phyloP scores from a whole-genome alignment of 1,139 yeast genomes.

The Meyerozyma athensensis region DNA sequence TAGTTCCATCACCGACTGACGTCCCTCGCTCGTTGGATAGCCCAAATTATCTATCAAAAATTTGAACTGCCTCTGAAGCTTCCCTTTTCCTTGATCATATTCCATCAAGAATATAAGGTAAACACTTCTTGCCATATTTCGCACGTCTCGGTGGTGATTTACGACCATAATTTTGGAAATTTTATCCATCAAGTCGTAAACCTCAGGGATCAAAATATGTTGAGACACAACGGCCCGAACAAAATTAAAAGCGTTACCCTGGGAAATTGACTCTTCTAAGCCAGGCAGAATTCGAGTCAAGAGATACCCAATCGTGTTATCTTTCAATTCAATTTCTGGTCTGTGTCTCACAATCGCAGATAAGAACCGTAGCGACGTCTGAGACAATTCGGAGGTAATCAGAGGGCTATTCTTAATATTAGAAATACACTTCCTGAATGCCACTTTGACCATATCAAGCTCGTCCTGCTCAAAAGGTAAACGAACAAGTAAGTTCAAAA shows the following conservation, averaged over 20 bases:
- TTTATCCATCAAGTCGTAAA: conserved; percentile 83
- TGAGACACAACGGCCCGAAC: conserved; percentile 69
- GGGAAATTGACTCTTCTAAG: conserved; percentile 84
- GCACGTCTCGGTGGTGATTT: conserved; percentile 75
- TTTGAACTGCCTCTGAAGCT: conserved; percentile 77
- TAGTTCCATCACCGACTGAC: conserved; percentile 88
- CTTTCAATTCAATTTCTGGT: conserved; percentile 61
- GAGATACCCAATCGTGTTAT: conserved; percentile 69
- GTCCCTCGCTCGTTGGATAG: conserved; percentile 83
- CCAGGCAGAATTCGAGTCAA: conserved; percentile 80
- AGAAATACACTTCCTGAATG: conserved; percentile 60
- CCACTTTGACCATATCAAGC: conserved; percentile 48
- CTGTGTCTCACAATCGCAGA: conserved; percentile 71
- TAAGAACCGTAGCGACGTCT: conserved; percentile 69
- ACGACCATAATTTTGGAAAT: conserved; percentile 86
- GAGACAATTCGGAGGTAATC: conserved; percentile 80
- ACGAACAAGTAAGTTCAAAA: conserved; percentile 56
- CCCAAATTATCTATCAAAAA: conserved; percentile 77
- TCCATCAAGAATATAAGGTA: conserved; percentile 88
- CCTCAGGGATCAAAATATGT: conserved; percentile 77
- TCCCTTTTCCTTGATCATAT: conserved; percentile 88
- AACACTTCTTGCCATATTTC: conserved; percentile 81
- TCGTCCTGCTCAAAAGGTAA: conserved; percentile 58
- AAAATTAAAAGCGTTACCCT: conserved; percentile 83
- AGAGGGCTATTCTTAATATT: conserved; percentile 73